Percentiles rank a stretch among this genome's conserved stretches.
Evolutionary conservation across 1,139 yeast genomes (phyloP).

Genomic region (Geotrichum phurueaensis): DNA sequence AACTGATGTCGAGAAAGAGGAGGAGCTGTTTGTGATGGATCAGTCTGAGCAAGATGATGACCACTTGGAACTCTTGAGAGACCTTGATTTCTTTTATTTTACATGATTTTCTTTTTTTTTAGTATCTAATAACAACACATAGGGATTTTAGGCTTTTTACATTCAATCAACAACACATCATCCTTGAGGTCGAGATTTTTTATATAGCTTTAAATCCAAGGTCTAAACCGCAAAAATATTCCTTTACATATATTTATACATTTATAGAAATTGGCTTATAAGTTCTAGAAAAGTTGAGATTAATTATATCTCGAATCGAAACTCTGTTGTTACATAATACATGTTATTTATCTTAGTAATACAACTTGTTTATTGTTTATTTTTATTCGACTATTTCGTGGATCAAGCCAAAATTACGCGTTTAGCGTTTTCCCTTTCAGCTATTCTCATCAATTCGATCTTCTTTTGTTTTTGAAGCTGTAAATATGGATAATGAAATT

Average conservation of each 20-base stretch:
- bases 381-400: background rate
- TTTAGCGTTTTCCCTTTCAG: background rate
- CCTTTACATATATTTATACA: too few relatives aligned
- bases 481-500: background rate
- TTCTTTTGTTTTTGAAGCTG: background rate
- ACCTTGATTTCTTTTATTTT: conserved; percentile 17
- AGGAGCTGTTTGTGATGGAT: conserved; percentile 16
- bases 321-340: background rate
- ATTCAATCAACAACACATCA: background rate
- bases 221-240: background rate
- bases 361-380: background rate
- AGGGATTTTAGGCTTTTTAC: background rate
- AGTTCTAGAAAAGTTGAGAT: too few relatives aligned
- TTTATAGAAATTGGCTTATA: too few relatives aligned
- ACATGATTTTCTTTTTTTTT: background rate
- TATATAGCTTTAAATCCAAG: background rate
- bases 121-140: background rate
- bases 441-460: background rate
- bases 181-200: background rate
- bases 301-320: background rate
- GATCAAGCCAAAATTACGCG: background rate
- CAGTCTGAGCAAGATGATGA: conserved; percentile 13
- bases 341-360: background rate
- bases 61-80: conserved; percentile 19
- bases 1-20: conserved; percentile 12